Evolutionary conservation across 495 filamentous ascomycete genomes (phyloP).

Genomic region (Penicillium silybi): DNA sequence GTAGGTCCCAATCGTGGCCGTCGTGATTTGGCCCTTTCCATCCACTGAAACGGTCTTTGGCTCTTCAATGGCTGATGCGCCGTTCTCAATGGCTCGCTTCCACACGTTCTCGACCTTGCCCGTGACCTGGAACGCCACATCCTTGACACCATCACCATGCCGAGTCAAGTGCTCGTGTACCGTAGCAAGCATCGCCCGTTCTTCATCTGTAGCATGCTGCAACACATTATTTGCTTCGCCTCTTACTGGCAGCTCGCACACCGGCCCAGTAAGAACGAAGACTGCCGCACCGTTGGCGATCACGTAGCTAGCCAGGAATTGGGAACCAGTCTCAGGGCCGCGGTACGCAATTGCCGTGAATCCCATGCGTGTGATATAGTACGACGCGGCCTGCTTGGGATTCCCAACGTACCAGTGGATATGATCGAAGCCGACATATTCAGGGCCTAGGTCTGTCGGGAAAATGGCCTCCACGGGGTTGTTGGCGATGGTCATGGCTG

Average conservation of each 20-base stretch:
- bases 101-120: constrained; percentile 62
- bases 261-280: constrained; percentile 72
- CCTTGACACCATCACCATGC: constrained; percentile 81
- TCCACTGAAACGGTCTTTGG: constrained; percentile 44
- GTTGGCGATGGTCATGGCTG: constrained; percentile 11
- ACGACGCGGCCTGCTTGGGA: constrained; percentile 77
- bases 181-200: constrained; percentile 52
- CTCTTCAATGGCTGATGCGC: constrained; percentile 55
- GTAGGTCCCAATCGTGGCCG: constrained; percentile 71
- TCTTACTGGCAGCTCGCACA: constrained; percentile 48
- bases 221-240: constrained; percentile 14
- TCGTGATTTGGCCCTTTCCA: constrained; percentile 47
- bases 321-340: constrained; percentile 74
- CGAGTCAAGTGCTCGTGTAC: constrained; percentile 65
- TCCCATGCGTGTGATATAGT: constrained; percentile 71
- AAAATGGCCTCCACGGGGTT: constrained; percentile 15
- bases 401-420: constrained; percentile 84
- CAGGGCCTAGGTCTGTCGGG: constrained; percentile 22
- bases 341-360: constrained; percentile 70
- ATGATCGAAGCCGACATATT: constrained; percentile 73
- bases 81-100: constrained; percentile 55
- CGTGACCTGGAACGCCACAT: constrained; percentile 77
- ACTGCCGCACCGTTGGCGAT: constrained; percentile 62
- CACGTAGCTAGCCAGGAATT: constrained; percentile 66
- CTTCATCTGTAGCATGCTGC: constrained; percentile 18